Evolutionary conservation across 768 basidiomycete genomes (phyloP).

Genomic region (Rhodotorula toruloides): DNA sequence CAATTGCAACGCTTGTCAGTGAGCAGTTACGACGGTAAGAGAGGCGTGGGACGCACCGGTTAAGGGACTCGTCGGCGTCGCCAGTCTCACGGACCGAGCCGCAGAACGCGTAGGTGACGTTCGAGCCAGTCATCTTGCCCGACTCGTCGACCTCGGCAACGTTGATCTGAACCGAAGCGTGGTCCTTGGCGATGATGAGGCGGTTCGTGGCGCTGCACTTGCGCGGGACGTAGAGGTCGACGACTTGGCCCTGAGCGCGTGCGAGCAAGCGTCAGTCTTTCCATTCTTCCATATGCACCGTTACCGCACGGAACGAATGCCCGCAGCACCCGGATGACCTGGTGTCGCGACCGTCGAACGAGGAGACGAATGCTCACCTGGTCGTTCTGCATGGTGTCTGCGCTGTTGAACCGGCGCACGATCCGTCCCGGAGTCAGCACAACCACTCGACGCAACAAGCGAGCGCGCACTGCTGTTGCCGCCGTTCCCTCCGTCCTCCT

Average conservation of each 20-base stretch:
- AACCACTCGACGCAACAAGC: fast-evolving
- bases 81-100: slow-evolving; percentile 90
- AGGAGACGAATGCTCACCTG: slow-evolving; percentile 20
- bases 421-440: no score
- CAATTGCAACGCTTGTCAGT: neutral
- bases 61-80: slow-evolving; percentile 93
- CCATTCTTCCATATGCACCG: neutral
- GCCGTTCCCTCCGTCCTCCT: neutral
- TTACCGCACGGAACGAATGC: no score
- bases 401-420: slow-evolving; percentile 4
- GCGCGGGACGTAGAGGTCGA: slow-evolving; percentile 99
- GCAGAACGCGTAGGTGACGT: slow-evolving; percentile 86
- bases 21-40: neutral
- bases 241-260: slow-evolving; percentile 74
- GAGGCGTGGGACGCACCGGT: slow-evolving; percentile 50
- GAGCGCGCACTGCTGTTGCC: neutral
- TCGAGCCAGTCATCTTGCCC: slow-evolving; percentile 57
- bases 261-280: neutral
- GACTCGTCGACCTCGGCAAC: slow-evolving; percentile 88
- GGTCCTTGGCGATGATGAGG: slow-evolving; percentile 97
- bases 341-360: neutral
- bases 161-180: slow-evolving; percentile 95
- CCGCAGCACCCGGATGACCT: neutral
- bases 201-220: slow-evolving; percentile 73
- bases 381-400: slow-evolving; percentile 41